Percentiles rank a stretch among this genome's conserved stretches.
phyloP scores from a whole-genome alignment of 2,329 filamentous ascomycete species.

The Stachybotrys elegans region DNA sequence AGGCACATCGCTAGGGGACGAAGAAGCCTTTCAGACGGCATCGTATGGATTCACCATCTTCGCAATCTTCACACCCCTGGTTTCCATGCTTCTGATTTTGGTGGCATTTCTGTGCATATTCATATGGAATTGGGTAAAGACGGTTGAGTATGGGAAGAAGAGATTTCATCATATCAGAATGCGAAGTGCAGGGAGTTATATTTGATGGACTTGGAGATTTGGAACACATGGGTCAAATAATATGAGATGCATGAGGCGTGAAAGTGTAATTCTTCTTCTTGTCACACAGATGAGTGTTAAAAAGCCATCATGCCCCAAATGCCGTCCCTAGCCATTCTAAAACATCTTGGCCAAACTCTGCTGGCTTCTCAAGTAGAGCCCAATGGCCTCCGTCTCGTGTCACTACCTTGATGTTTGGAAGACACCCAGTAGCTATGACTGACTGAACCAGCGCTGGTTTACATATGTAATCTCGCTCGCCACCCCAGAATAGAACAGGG shows the following conservation, averaged over 20 bases:
- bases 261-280: no score
- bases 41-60: constrained; percentile 41
- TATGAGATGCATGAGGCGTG: no score
- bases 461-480: constrained; percentile 20
- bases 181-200: no score
- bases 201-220: no score
- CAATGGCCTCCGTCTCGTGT: constrained; percentile 22
- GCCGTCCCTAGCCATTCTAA: constrained; percentile 12
- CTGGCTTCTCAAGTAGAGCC: constrained; percentile 22
- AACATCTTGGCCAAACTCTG: constrained; percentile 16
- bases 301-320: no score
- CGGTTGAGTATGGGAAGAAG: background rate
- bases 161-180: background rate
- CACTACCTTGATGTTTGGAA: constrained; percentile 19
- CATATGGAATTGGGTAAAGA: background rate
- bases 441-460: constrained; percentile 12
- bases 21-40: constrained; percentile 30
- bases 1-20: constrained; percentile 24
- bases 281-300: no score
- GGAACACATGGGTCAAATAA: no score
- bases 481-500: constrained; percentile 20
- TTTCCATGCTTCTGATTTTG: constrained; percentile 11
- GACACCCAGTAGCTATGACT: constrained; percentile 13
- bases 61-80: constrained; percentile 32
- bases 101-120: constrained; percentile 2